Evolutionary conservation across 2,329 filamentous ascomycete genomes (phyloP).

Genomic region (Seiridium unicorne): DNA sequence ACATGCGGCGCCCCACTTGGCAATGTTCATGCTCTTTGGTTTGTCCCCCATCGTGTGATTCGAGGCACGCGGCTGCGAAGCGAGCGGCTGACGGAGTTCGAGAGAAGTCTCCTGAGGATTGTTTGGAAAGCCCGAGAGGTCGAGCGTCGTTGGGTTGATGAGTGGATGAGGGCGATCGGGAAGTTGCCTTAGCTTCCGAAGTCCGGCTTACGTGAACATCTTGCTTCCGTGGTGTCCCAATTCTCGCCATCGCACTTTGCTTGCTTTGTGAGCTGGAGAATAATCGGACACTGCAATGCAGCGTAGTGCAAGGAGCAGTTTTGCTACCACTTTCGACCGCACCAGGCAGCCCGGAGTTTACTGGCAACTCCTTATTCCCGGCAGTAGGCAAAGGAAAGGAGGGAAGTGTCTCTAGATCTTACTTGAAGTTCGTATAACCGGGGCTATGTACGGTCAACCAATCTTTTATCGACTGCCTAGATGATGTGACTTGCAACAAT

Average conservation of each 20-base stretch:
- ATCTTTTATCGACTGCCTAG: too few species aligned
- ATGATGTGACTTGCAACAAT: too few species aligned
- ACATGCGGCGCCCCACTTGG: constrained; percentile 49
- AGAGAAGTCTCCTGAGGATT: not conserved
- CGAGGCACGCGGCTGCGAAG: not conserved
- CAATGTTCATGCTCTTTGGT: constrained; percentile 20
- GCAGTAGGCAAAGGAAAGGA: too few species aligned
- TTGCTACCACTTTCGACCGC: not conserved
- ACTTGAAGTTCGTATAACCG: too few species aligned
- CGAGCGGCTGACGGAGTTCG: constrained; percentile 20
- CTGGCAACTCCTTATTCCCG: too few species aligned
- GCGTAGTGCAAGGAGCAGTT: not conserved
- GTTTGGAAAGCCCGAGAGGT: constrained; percentile 1
- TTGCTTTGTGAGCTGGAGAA: too few species aligned
- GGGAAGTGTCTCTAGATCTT: too few species aligned
- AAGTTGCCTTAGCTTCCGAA: not conserved
- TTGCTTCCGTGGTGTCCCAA: not conserved
- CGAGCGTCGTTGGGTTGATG: constrained; percentile 2
- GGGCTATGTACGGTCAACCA: too few species aligned
- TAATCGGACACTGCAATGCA: not conserved
- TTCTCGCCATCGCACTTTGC: too few species aligned
- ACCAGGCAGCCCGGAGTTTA: not conserved
- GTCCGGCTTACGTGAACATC: not conserved
- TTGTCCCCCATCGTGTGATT: constrained; percentile 17
- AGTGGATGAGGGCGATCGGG: not conserved